Evolutionary conservation across 495 filamentous ascomycete species (phyloP).

Genomic region (Thozetella sp.): DNA sequence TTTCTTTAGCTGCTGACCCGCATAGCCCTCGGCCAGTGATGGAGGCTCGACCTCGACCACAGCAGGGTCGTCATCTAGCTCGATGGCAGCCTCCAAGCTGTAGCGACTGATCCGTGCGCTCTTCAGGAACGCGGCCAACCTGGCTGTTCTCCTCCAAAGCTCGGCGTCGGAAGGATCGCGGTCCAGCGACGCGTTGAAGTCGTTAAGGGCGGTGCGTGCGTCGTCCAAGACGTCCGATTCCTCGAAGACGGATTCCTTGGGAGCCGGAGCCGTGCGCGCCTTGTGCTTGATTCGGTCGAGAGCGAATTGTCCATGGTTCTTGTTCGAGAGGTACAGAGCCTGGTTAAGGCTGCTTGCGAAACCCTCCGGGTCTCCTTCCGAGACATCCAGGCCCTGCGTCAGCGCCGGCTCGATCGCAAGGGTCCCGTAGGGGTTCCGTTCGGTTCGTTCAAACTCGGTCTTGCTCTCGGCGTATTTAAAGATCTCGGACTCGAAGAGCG

Average conservation of each 20-base stretch:
- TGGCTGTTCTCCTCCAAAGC: slow-evolving; percentile 86
- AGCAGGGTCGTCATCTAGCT: slow-evolving; percentile 76
- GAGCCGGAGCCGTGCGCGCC: slow-evolving; percentile 34
- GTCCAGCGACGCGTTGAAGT: slow-evolving; percentile 77
- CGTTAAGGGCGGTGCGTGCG: slow-evolving; percentile 52
- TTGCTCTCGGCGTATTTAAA: slow-evolving; percentile 86
- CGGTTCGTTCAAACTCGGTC: slow-evolving; percentile 72
- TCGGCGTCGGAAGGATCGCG: slow-evolving; percentile 92
- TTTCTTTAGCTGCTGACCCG: slow-evolving; percentile 73
- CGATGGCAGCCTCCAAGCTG: slow-evolving; percentile 88
- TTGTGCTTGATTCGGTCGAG: slow-evolving; percentile 68
- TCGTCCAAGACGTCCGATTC: slow-evolving; percentile 38
- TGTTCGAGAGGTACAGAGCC: slow-evolving; percentile 88
- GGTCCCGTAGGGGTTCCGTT: slow-evolving; percentile 57
- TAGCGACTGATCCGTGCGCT: slow-evolving; percentile 80
- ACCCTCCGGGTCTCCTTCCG: slow-evolving; percentile 59
- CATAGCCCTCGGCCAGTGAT: slow-evolving; percentile 83
- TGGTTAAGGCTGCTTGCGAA: slow-evolving; percentile 82
- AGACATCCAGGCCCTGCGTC: slow-evolving; percentile 35
- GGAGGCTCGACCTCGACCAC: slow-evolving; percentile 73
- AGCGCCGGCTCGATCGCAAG: slow-evolving; percentile 36
- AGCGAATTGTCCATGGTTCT: slow-evolving; percentile 89
- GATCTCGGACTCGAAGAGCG: slow-evolving; percentile 88
- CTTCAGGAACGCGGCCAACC: slow-evolving; percentile 72
- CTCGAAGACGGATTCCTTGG: slow-evolving; percentile 30